These are phyloP conservation scores for Globisporangium echinulatum DNA, from an alignment of 352 stramenopile genomes.

Conservation along the genomic window DNA sequence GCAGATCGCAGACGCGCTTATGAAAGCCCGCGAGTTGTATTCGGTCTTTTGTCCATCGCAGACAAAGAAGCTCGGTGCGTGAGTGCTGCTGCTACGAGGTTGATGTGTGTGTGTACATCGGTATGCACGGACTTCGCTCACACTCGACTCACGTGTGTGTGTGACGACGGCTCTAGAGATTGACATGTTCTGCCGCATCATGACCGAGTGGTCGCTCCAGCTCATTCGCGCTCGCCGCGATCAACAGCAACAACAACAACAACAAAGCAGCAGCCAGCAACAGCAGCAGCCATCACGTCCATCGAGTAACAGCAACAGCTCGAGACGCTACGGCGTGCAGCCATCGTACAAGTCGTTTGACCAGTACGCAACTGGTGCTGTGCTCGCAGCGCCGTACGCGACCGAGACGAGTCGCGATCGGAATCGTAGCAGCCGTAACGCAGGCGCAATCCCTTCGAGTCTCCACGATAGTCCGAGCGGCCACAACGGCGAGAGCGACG, in stretches of 20 bases:
- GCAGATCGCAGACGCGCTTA: slow-evolving; percentile 6
- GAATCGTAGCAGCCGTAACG: too few relatives aligned
- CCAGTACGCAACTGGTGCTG: slow-evolving; percentile 1
- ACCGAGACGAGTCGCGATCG: slow-evolving; percentile 16
- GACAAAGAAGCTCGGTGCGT: slow-evolving; percentile 50
- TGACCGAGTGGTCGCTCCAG: slow-evolving; percentile 69
- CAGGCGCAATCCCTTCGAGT: slow-evolving; percentile 6
- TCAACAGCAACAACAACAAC: slow-evolving; percentile 24
- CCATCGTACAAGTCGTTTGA: slow-evolving; percentile 3
- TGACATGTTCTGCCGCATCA: slow-evolving; percentile 75
- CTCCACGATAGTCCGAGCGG: slow-evolving; percentile 3
- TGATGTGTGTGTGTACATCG: neutral
- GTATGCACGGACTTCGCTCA: neutral
- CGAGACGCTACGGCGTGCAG: neutral
- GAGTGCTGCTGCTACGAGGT: neutral
- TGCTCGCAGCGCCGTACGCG: slow-evolving; percentile 49
- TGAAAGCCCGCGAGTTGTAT: slow-evolving; percentile 47
- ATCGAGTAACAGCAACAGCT: slow-evolving; percentile 1
- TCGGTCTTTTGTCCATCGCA: slow-evolving; percentile 61
- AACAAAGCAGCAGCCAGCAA: slow-evolving; percentile 6
- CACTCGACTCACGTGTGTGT: neutral
- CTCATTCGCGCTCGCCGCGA: slow-evolving; percentile 44
- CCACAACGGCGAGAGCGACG: slow-evolving; percentile 30
- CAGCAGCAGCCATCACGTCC: slow-evolving; percentile 1
- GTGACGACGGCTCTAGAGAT: slow-evolving; percentile 31